phyloP scores from a whole-genome alignment of 2,329 filamentous ascomycete genomes.

The Apiospora hydei region DNA sequence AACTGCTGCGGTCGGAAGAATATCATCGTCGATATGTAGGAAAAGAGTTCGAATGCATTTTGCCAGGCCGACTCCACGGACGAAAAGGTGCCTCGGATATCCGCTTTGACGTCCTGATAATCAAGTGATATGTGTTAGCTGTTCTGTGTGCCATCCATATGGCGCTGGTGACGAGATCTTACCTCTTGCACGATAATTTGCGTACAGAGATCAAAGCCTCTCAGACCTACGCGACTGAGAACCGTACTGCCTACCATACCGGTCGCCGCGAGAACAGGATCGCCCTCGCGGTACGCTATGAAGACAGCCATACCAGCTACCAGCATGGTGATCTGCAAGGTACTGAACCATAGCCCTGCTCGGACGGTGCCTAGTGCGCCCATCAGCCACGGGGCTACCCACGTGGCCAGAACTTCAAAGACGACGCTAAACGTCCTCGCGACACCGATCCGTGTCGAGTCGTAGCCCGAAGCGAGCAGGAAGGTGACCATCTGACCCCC shows the following conservation, averaged over 20 bases:
- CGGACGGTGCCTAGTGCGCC: slow-evolving; percentile 62
- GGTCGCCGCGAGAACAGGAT: slow-evolving; percentile 48
- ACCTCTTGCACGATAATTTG: slow-evolving; percentile 70
- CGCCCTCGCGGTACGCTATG: slow-evolving; percentile 23
- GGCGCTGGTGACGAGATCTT: slow-evolving; percentile 30
- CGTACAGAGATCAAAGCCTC: slow-evolving; percentile 67
- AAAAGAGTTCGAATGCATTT: slow-evolving; percentile 73
- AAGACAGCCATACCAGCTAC: slow-evolving; percentile 46
- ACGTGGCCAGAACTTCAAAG: slow-evolving; percentile 68
- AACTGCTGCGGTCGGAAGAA: slow-evolving; percentile 71
- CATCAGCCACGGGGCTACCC: slow-evolving; percentile 64
- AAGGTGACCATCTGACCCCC: slow-evolving; percentile 71
- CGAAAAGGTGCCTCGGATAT: slow-evolving; percentile 72
- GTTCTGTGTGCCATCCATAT: neutral
- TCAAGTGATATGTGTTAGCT: neutral
- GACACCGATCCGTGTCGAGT: slow-evolving; percentile 58
- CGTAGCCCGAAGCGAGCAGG: slow-evolving; percentile 61
- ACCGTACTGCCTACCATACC: slow-evolving; percentile 59
- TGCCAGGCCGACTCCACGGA: slow-evolving; percentile 72
- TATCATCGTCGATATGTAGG: slow-evolving; percentile 70
- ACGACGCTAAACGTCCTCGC: slow-evolving; percentile 59
- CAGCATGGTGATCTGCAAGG: slow-evolving; percentile 69
- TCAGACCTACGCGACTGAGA: slow-evolving; percentile 65
- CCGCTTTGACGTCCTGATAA: slow-evolving; percentile 58
- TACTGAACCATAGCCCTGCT: slow-evolving; percentile 73